phyloP scores from a whole-genome alignment of 164 flowering plant genomes.

The Vitis vinifera region DNA sequence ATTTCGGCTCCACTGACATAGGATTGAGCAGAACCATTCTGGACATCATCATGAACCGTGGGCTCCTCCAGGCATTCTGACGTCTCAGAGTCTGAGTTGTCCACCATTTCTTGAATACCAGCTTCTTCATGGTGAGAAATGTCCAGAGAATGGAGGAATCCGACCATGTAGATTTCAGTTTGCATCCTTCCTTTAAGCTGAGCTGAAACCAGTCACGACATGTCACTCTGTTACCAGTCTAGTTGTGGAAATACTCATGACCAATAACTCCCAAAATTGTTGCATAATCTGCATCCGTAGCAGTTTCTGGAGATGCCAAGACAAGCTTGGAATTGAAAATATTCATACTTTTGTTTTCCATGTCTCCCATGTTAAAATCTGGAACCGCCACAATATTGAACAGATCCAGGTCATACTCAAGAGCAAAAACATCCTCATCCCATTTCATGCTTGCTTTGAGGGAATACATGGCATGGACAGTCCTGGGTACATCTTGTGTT shows the following conservation, averaged over 20 bases:
- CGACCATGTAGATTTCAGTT: too few relatives aligned
- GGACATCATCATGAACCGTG: too few relatives aligned
- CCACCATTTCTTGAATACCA: too few relatives aligned
- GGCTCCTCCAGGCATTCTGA: too few relatives aligned
- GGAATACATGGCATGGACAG: conserved; percentile 97
- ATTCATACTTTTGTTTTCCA: conserved; percentile 99
- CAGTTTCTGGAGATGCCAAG: conserved; percentile 97
- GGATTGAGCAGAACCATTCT: too few relatives aligned
- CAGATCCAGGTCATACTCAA: conserved; percentile 94
- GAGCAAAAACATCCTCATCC: conserved; percentile 99
- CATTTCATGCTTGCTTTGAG: conserved; percentile 98
- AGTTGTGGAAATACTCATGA: conserved; percentile 99
- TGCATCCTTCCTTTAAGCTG: conserved; percentile 42
- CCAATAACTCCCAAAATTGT: conserved; percentile 97
- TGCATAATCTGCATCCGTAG: conserved; percentile 92
- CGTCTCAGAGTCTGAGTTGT: too few relatives aligned
- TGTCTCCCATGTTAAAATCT: conserved; percentile 99
- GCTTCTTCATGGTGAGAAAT: too few relatives aligned
- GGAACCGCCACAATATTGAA: conserved; percentile 97
- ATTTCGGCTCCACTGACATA: too few relatives aligned
- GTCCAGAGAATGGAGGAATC: too few relatives aligned
- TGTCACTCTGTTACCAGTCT: conserved; percentile 99
- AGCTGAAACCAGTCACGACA: conserved; percentile 99
- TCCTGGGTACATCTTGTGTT: conserved; percentile 82
- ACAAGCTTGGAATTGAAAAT: conserved; percentile 97